Percentiles rank a stretch among this genome's conserved stretches.
Evolutionary conservation across 768 basidiomycete genomes (phyloP).

Genomic region (Boletus pseudopeckii): DNA sequence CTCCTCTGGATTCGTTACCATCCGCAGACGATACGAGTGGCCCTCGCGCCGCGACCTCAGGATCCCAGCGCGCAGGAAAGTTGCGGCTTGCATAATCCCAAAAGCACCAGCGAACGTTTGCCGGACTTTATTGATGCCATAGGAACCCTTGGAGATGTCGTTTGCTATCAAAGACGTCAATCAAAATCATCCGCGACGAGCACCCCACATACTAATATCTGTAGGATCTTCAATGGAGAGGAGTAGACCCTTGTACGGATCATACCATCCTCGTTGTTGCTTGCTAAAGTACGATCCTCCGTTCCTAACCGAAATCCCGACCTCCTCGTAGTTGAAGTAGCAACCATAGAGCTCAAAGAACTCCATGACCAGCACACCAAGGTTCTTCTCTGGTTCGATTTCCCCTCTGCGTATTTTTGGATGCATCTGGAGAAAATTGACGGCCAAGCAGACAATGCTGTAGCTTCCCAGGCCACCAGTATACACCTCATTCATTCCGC

Average conservation of each 20-base stretch:
- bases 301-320: constrained; percentile 83
- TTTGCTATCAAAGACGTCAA: constrained; percentile 55
- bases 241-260: constrained; percentile 50
- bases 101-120: constrained; percentile 81
- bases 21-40: constrained; percentile 42
- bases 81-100: constrained; percentile 70
- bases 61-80: constrained; percentile 63
- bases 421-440: constrained; percentile 96
- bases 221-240: constrained; percentile 93
- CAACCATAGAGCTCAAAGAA: constrained; percentile 95
- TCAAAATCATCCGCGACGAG: background rate
- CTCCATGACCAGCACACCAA: constrained; percentile 94
- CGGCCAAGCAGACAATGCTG: constrained; percentile 87
- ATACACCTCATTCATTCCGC: constrained; percentile 97
- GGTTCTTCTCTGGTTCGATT: constrained; percentile 81
- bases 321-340: constrained; percentile 87
- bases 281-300: constrained; percentile 92
- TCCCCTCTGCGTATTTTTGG: constrained; percentile 88
- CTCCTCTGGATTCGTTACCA: constrained; percentile 51
- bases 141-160: constrained; percentile 89
- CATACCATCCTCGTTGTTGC: constrained; percentile 74
- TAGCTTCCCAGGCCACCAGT: constrained; percentile 94
- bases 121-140: constrained; percentile 76
- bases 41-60: constrained; percentile 55
- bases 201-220: constrained; percentile 65